These are phyloP conservation scores for Fusarium staphyleae DNA, from an alignment of 2,329 filamentous ascomycete genomes.

Conservation along the genomic window DNA sequence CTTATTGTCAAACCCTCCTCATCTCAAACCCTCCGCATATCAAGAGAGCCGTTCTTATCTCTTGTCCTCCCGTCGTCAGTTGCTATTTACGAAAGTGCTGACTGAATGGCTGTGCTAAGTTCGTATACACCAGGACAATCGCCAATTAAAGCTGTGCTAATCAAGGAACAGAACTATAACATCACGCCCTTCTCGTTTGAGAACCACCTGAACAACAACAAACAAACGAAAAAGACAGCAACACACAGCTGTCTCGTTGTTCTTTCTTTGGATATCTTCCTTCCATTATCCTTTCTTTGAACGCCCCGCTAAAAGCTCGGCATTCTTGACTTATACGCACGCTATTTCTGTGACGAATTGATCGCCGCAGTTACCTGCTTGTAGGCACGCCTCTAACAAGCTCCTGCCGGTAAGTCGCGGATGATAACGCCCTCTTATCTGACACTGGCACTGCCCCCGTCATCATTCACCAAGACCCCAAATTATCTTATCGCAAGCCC, in stretches of 20 bases:
- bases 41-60: conserved; percentile 42
- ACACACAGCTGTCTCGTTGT: conserved; percentile 17
- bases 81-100: conserved; percentile 44
- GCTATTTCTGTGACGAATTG: conserved; percentile 30
- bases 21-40: conserved; percentile 32
- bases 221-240: conserved; percentile 13
- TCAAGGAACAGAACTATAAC: conserved; percentile 37
- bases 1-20: conserved; percentile 30
- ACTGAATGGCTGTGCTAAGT: conserved; percentile 44
- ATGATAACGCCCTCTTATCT: conserved; percentile 30
- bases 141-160: conserved; percentile 40
- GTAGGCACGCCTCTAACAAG: conserved; percentile 14
- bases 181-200: conserved; percentile 30
- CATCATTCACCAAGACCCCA: conserved; percentile 15
- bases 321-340: conserved; percentile 36
- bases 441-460: conserved; percentile 18
- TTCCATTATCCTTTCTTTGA: conserved; percentile 1
- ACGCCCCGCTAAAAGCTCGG: conserved; percentile 24
- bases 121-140: conserved; percentile 33
- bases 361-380: conserved; percentile 24
- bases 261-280: conserved; percentile 14
- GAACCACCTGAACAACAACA: conserved; percentile 23
- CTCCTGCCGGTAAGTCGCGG: conserved; percentile 33
- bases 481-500: conserved; percentile 30
- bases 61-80: conserved; percentile 36